Percentiles rank a stretch among this genome's conserved stretches.
Conservation (phyloP, 768 basidiomycete genomes). For the Phallus indusiatus region DNA sequence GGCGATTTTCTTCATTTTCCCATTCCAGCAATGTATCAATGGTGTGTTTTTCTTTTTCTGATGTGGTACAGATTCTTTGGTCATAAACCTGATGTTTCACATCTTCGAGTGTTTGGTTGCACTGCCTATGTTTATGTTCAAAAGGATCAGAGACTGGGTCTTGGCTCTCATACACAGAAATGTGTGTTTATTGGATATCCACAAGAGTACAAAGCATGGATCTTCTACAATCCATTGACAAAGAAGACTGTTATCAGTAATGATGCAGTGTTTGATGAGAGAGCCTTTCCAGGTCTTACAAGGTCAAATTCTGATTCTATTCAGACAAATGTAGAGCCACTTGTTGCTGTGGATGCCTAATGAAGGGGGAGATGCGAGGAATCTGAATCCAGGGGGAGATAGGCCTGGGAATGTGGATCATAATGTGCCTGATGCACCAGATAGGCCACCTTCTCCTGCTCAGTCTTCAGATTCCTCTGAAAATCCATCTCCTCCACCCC, state of each 20-base stretch:
- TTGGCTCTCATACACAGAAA: slow-evolving; percentile 23
- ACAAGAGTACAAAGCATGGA: slow-evolving; percentile 23
- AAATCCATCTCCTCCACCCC: too few relatives aligned
- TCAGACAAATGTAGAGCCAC: too few relatives aligned
- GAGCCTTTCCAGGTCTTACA: slow-evolving; percentile 18
- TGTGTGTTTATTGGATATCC: slow-evolving; percentile 32
- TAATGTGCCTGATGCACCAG: too few relatives aligned
- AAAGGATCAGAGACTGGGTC: slow-evolving; percentile 7
- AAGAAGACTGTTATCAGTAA: slow-evolving; percentile 21
- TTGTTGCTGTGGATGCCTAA: too few relatives aligned
- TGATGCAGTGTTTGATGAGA: slow-evolving; percentile 25
- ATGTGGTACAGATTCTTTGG: slow-evolving; percentile 9
- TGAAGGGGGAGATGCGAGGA: too few relatives aligned
- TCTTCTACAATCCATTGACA: slow-evolving; percentile 25
- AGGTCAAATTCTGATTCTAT: neutral
- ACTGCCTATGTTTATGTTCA: slow-evolving; percentile 13
- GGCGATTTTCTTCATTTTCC: too few relatives aligned
- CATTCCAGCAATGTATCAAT: too few relatives aligned
- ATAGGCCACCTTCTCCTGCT: too few relatives aligned
- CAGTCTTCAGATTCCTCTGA: too few relatives aligned
- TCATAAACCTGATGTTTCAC: slow-evolving; percentile 11
- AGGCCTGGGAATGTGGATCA: too few relatives aligned
- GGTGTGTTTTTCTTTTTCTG: too few relatives aligned
- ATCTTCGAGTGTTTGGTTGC: slow-evolving; percentile 16
- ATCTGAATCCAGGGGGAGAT: too few relatives aligned